Conservation (phyloP, 257 asterid genomes). For the Eucommia ulmoides region DNA sequence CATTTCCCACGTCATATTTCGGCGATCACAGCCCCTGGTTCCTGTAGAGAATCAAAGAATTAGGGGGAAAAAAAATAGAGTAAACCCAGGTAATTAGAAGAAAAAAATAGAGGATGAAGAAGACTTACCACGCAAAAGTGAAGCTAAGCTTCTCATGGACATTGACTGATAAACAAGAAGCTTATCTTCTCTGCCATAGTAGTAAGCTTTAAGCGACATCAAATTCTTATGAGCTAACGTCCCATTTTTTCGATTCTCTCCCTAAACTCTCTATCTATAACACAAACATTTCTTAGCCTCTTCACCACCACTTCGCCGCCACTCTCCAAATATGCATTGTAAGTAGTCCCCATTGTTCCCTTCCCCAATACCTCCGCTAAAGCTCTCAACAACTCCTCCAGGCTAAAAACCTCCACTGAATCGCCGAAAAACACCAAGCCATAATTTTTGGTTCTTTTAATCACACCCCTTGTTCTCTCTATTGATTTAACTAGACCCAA, state of each 20-base stretch:
- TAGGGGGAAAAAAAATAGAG: no score
- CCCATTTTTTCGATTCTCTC: conserved; percentile 75
- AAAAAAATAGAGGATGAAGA: background rate
- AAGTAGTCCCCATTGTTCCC: conserved; percentile 85
- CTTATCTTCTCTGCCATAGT: conserved; percentile 90
- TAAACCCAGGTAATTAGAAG: background rate
- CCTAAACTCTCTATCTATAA: conserved; percentile 71
- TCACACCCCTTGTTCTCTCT: no score
- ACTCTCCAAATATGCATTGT: conserved; percentile 89
- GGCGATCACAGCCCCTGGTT: no score
- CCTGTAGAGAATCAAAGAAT: no score
- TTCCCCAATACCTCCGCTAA: conserved; percentile 92
- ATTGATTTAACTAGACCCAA: no score
- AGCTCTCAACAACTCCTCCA: conserved; percentile 88
- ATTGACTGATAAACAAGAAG: conserved; percentile 80
- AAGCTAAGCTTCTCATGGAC: conserved; percentile 93
- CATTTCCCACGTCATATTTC: no score
- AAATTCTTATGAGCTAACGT: conserved; percentile 72
- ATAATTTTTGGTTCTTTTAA: no score
- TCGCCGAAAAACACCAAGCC: no score
- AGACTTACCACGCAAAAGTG: conserved; percentile 74
- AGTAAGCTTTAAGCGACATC: conserved; percentile 88
- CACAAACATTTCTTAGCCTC: conserved; percentile 70
- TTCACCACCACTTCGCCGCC: conserved; percentile 87
- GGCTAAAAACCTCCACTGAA: conserved; percentile 58